Evolutionary conservation across 306 rosid species (phyloP), one percentile per base, ranked within the genome.

Genomic region (Vigna mungo): DNA sequence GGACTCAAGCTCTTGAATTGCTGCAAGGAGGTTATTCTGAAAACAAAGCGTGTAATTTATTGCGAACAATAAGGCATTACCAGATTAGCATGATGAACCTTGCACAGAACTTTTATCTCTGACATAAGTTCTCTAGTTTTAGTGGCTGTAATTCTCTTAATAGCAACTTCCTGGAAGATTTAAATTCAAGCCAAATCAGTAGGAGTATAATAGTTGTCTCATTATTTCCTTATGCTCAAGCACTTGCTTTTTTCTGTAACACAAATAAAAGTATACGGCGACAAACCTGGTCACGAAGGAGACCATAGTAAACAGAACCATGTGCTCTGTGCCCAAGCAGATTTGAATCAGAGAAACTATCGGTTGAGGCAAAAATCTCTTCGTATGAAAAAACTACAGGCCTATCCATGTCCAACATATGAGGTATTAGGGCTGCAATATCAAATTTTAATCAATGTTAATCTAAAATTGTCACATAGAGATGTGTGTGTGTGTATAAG

Each of bases 11-110:
- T 55, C 81, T 75, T 48, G 76, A 78, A 77, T 70, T 79, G 61
- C 37, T 34, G 32, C 66, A 71, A 64, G 77, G 36, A 78, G 60
- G 69, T 83, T 71, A 79, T 84, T 68, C 53, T 75, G 71, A 82
- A 79, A 76, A 30, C 75, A 37, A 86, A 58, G 62, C n/a, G 65
- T 70, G 41, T 1, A 16, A 18, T 12, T 49, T 25, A 55, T 58
- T 71, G 52, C 72, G 53, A 75, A 54, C 9, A 27, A 8, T 64
- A 71, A 55, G 71, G 67, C 23, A 78, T 77, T 91, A 96, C 99
- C 96, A 96, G 94, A 86, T 96, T 96, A 41, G 97, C 78, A 81
- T 96, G 99, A 84, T 96, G 99, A 82, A 88, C 98, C 90, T 89
- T 96, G 93, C 98, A 89, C 9, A 96, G 78, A 78, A 96, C 98